These are phyloP conservation scores for Lepiota brunneoincarnata DNA, from an alignment of 768 basidiomycete genomes.

Conservation along the genomic window DNA sequence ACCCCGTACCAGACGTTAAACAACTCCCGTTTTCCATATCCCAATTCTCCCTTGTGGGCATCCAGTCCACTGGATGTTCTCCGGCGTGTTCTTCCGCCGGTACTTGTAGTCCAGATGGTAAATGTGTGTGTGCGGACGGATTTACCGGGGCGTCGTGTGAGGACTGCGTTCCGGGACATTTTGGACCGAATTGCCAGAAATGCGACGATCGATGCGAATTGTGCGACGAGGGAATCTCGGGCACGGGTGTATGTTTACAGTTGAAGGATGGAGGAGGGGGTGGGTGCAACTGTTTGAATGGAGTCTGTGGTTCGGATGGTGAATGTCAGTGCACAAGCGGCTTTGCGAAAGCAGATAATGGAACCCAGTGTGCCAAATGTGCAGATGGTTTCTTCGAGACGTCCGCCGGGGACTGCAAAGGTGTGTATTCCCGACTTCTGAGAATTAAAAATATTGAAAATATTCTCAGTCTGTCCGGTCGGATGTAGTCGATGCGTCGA, in stretches of 20 bases:
- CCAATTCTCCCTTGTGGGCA: constrained; percentile 56
- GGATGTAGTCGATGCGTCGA: constrained; percentile 73
- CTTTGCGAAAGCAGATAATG: constrained; percentile 66
- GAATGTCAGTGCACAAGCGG: constrained; percentile 76
- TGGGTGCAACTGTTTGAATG: constrained; percentile 75
- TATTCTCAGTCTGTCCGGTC: constrained; percentile 64
- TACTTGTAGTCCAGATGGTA: constrained; percentile 61
- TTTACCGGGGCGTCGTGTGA: constrained; percentile 80
- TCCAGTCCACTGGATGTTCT: constrained; percentile 72
- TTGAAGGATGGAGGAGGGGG: constrained; percentile 20
- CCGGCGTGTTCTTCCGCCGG: constrained; percentile 63
- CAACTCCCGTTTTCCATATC: constrained; percentile 52
- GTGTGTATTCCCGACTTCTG: constrained; percentile 43
- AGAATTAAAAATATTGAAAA: neutral
- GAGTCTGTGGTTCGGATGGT: constrained; percentile 64
- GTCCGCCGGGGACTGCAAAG: constrained; percentile 67
- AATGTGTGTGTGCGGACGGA: constrained; percentile 66
- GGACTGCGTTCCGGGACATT: constrained; percentile 64
- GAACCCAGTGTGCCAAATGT: constrained; percentile 78
- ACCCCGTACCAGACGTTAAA: constrained; percentile 68
- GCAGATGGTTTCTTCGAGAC: constrained; percentile 71
- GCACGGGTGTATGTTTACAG: constrained; percentile 71
- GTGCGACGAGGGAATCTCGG: constrained; percentile 77
- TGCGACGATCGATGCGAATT: constrained; percentile 63
- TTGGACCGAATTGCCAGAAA: constrained; percentile 63